A percentile compares a stretch with the other conserved stretches of the same genome.
Conservation (phyloP, 352 stramenopile genomes). For the Pythium aphanidermatum region DNA sequence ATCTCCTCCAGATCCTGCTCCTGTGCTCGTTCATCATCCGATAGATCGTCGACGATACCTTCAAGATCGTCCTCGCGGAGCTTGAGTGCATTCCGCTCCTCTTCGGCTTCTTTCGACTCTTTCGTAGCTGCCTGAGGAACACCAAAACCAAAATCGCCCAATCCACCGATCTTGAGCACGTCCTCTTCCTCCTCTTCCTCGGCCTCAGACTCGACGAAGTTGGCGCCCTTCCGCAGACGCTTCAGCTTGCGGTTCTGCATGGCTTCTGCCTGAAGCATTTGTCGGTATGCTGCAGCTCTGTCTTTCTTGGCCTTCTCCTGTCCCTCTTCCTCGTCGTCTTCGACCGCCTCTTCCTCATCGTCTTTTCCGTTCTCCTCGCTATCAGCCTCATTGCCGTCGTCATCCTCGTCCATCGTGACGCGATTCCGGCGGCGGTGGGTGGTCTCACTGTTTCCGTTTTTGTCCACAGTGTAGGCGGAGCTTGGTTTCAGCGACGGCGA, state of each 20-base stretch:
- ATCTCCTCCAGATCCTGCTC: conserved; percentile 66
- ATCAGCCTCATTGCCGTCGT: conserved; percentile 52
- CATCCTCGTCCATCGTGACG: conserved; percentile 27
- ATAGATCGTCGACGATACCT: conserved; percentile 82
- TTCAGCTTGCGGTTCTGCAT: conserved; percentile 48
- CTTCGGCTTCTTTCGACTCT: conserved; percentile 69
- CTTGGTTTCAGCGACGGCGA: too few species aligned
- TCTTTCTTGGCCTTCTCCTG: conserved; percentile 32
- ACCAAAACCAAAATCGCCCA: conserved; percentile 83
- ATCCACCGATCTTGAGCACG: conserved; percentile 70
- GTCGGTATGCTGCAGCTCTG: conserved; percentile 60
- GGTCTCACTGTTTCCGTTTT: not conserved
- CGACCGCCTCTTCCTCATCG: conserved; percentile 16
- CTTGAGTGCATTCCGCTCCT: conserved; percentile 67
- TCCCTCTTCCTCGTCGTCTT: conserved; percentile 9
- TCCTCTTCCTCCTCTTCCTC: conserved; percentile 86
- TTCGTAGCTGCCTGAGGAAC: conserved; percentile 61
- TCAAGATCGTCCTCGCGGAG: conserved; percentile 76
- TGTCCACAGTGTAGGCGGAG: too few species aligned
- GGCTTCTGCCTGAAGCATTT: conserved; percentile 56
- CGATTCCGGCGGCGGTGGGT: conserved; percentile 28
- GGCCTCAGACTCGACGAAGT: conserved; percentile 78
- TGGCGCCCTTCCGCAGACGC: conserved; percentile 38
- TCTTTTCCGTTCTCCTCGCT: conserved; percentile 27
- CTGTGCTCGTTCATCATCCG: conserved; percentile 68